Evolutionary conservation across 2,329 filamentous ascomycete genomes (phyloP), one percentile per base, ranked within the genome.

Genomic region (Aspergillus piperis): DNA sequence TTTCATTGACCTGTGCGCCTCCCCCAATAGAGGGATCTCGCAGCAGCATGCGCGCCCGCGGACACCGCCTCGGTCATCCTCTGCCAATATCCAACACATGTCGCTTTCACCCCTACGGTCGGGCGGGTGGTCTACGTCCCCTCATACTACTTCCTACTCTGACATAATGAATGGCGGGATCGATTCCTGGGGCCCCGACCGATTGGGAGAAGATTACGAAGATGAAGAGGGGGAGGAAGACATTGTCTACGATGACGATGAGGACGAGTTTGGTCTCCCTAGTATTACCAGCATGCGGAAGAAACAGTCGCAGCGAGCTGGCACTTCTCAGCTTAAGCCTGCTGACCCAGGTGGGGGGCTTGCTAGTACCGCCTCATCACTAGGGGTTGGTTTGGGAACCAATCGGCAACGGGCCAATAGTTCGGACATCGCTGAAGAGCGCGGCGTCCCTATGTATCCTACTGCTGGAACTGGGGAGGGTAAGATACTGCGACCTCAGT

Each of bases 401-500:
- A 82, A 75, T n/a, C 81, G 89, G 65, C 83, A 86, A 56, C 88
- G 90, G 61, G 90, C 91, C 25, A 89, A 96, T 77, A 97, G 93
- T 77, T 91, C 91, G 64, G 94, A 98, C 75, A 97, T 98, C 73
- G 92, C 93, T 17, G 90, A 96, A 70, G 93, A 97, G 77, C 86
- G 94, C 63, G 91, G 91, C 23, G 82, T 89, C 41, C 87, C 91
- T 13, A 88, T 86, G 63, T 98, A 98, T 71, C 94, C 94, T 27
- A 89, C 91, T 69, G 87, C 93, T 2, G 94, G 93, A 77, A 96
- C 93, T 77, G 88, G 85, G 63, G 93, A 97, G 73, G 94, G 92
- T 27, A 99, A 99, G 82, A 98, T 98, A 61, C 81, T 99, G 21
- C 87, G 95, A 64, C 95, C 95, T 54, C 95, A 99, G 76, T 99